Evolutionary conservation across 371 early-diverging fungal genomes (phyloP), one percentile per base, ranked within the genome.

Genomic region (Entomophthora muscae): DNA sequence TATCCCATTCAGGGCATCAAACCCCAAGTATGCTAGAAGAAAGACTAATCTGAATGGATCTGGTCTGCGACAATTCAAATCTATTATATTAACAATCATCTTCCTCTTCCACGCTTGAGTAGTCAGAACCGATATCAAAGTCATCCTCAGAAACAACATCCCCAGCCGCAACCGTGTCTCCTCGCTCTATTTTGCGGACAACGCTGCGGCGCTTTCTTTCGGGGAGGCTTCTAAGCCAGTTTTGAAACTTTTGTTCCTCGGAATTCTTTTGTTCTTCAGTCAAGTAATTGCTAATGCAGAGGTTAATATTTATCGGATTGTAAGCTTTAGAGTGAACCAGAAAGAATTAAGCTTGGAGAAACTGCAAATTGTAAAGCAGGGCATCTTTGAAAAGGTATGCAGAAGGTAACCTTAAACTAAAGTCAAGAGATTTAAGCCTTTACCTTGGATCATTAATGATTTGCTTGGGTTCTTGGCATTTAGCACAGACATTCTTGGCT

Each of bases 131-230:
- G 12, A 57, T 28, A 23, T 79, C 76, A 22, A 23, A 51, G 23
- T 73, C 75, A 12, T 67, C 66, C 53, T 69, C 71, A 57, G 64
- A 66, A 55, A 75, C 76, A 17, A 67, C 72, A 51, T 71, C 67
- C 21, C 30, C 62, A 31, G 17, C 22, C 1, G 57, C 66, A 22
- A 66, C 64, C 7, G 76, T 75, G 31, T 84, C 82, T 17, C 84
- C 89, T 53, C 79, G 77, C 63, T 84, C 88, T 53, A 91, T 64
- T 71, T 88, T 87, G 30, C 95, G 73, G 63, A 88, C 69, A 65
- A 86, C 90, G 33, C 86, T 80, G 67, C 95, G 76, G 65, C 90
- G 83, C 67, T 93, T 85, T 63, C 98, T 86, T 71, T 94, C 91
- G 10, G 82, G 76, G 83, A 95, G 81, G 61, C 72, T 69, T 30